Conservation (phyloP, 352 stramenopile genomes). For the Pythium grandisporangium region DNA sequence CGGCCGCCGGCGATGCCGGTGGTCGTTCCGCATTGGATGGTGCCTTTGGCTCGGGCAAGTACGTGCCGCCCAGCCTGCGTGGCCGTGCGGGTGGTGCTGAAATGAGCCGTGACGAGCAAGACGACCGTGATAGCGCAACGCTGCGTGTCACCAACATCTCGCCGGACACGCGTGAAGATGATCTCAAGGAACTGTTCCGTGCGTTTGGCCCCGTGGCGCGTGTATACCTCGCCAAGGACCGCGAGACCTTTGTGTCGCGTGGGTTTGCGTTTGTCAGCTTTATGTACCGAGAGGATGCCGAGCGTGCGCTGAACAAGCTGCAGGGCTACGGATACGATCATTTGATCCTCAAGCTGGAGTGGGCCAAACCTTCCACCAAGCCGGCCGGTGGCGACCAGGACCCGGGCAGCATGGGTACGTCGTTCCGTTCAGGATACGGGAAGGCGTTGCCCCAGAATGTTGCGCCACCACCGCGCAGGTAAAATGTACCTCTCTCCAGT, state of each 20-base stretch:
- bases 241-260: slow-evolving; percentile 95
- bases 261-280: slow-evolving; percentile 99
- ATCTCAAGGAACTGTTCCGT: slow-evolving; percentile 98
- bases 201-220: slow-evolving; percentile 94
- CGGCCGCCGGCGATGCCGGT: slow-evolving; percentile 15
- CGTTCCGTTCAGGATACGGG: slow-evolving; percentile 84
- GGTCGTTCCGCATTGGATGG: slow-evolving; percentile 53
- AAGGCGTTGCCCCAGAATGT: slow-evolving; percentile 85
- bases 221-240: slow-evolving; percentile 98
- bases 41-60: slow-evolving; percentile 79
- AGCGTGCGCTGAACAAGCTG: slow-evolving; percentile 95
- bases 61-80: slow-evolving; percentile 79
- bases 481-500: no score
- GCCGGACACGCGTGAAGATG: slow-evolving; percentile 96
- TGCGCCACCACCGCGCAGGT: slow-evolving; percentile 71
- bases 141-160: slow-evolving; percentile 99
- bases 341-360: slow-evolving; percentile 99
- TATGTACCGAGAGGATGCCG: slow-evolving; percentile 93
- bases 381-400: slow-evolving; percentile 48
- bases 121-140: slow-evolving; percentile 81
- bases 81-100: slow-evolving; percentile 30
- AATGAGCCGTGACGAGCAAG: slow-evolving; percentile 26
- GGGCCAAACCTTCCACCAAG: slow-evolving; percentile 95
- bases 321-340: slow-evolving; percentile 98
- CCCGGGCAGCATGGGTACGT: slow-evolving; percentile 75